phyloP scores from a whole-genome alignment of 2,329 filamentous ascomycete genomes.

The Simplicillium sp. region DNA sequence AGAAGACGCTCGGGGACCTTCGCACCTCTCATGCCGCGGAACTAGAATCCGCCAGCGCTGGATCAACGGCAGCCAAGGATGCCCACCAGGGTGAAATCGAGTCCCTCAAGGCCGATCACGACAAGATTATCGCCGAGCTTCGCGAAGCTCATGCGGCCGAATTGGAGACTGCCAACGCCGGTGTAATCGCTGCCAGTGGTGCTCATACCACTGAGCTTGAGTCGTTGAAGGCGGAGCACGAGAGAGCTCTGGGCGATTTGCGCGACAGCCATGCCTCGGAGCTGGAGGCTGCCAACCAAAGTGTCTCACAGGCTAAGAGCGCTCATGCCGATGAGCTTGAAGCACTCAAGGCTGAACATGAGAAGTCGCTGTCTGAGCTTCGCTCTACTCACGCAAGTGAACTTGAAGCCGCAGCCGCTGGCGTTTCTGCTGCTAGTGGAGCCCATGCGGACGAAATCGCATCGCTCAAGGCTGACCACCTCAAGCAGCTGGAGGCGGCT shows the following conservation, averaged over 20 bases:
- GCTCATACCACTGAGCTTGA: conserved; percentile 41
- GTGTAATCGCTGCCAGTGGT: conserved; percentile 37
- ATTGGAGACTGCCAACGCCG: conserved; percentile 45
- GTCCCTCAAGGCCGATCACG: conserved; percentile 29
- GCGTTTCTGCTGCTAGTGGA: conserved; percentile 29
- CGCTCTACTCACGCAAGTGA: conserved; percentile 49
- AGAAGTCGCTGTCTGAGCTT: conserved; percentile 44
- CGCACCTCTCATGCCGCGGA: conserved; percentile 29
- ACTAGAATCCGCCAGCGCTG: conserved; percentile 29
- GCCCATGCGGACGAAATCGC: conserved; percentile 41
- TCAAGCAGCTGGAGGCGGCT: conserved; percentile 11
- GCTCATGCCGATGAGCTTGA: conserved; percentile 31
- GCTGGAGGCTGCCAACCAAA: conserved; percentile 13
- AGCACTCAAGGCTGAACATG: conserved; percentile 40
- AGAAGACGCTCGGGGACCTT: conserved; percentile 34
- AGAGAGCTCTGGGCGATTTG: conserved; percentile 14
- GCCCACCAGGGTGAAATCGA: conserved; percentile 10
- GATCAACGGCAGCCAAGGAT: conserved; percentile 14
- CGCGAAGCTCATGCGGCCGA: conserved; percentile 49
- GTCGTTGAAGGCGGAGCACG: conserved; percentile 44
- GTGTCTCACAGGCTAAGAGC: too few relatives aligned
- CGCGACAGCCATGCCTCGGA: conserved; percentile 22
- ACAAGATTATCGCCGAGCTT: conserved; percentile 19
- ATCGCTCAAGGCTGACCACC: conserved; percentile 43
- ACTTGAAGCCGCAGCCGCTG: conserved; percentile 45